Evolutionary conservation across 1,284 basidiomycete genomes (phyloP), one percentile per base, ranked within the genome.

Genomic region (Ustilago trichophora): DNA sequence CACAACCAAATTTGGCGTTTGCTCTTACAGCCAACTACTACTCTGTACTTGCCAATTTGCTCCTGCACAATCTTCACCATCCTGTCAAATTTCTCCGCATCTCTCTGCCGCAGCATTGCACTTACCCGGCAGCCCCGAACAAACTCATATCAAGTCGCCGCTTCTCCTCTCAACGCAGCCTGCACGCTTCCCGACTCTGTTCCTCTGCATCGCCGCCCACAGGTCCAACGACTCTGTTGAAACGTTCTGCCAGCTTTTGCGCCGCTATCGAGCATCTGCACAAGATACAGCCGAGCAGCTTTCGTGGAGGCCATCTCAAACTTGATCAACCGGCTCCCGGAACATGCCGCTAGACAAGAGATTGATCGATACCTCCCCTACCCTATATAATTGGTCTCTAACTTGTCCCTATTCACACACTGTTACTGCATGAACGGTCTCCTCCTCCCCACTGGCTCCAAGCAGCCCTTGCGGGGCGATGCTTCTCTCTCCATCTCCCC

Each of bases 371-470:
- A 40, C 37, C 46, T 46, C 38, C 34, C 42, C 45, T 36, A 13
- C 41, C 10, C 53, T 26, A 49, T 48, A 52, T 44, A 18, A 29
- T 32, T 38, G 42, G 36, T 37, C 37, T 6, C 24, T 36, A 35
- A 18, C 18, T 33, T 26, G 15, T 18, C 24, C 18, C 10, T 27
- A 31, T 22, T 4, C 16, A 5, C 19, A 15, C 25, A n/a, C 16
- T n/a, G 8, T 27, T 19, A 12, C 51, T 47, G 60, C 49, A 69
- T 69, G 66, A 69, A 64, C 56, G 56, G 66, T 12, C 60, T 69
- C 11, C 41, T 69, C 6, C 60, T 69, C 4, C 66, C 66, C 19
- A 56, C 52, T 21, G 66, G 66, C 42, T 56, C 56, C 36, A 64
- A 57, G 55, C 51, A 55, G 48, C 66, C 66, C 22, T n/a, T 64